Evolutionary conservation across 129 eudicot genomes (phyloP), one percentile per base, ranked within the genome.

Genomic region (Tagetes erecta): DNA sequence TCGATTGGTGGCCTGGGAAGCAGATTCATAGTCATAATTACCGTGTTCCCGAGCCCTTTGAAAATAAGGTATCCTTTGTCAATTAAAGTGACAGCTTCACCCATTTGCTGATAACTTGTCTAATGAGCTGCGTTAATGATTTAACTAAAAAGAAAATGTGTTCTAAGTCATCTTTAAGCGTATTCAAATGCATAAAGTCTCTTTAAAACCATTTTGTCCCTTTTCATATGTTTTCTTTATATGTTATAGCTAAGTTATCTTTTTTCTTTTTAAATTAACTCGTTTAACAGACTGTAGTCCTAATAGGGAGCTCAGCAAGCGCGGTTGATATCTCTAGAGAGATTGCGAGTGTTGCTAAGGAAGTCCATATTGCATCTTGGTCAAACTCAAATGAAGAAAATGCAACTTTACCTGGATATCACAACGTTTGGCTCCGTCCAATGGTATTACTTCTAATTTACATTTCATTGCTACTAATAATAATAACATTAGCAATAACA

Each of bases 1-100:
- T 88, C 66, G 92, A 84, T 80, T 68, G 46, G 13, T 93, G 98
- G 98, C 97, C 98, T 0, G 96, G 96, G 42, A 87, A 86, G 84
- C 96, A 93, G 73, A 86, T 90, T 41, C 96, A 93, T 62, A 93
- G 98, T 80, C 98, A 93, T 83, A 93, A 90, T 75, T 93, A 93
- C 64, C 92, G 97, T 35, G 75, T 80, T 55, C 96, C 98, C 6
- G 96, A 93, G 4, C 97, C 97, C 40, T 93, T 79, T 67, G 78
- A 45, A 65, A 81, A 88, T 56, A 86, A 93, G 80, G 96, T 92
- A 81, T 73, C 76, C 70, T 8, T 59, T 59, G 14, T 60, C 30
- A 6, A 10, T 35, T 10, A 4, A 34, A 11, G 34, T 12, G 46
- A 2, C 47, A 64, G 0, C 0, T 38, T 39, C 47, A 64, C 34